Conservation (phyloP, 441 rosid genomes). For the Breynia disticha region DNA sequence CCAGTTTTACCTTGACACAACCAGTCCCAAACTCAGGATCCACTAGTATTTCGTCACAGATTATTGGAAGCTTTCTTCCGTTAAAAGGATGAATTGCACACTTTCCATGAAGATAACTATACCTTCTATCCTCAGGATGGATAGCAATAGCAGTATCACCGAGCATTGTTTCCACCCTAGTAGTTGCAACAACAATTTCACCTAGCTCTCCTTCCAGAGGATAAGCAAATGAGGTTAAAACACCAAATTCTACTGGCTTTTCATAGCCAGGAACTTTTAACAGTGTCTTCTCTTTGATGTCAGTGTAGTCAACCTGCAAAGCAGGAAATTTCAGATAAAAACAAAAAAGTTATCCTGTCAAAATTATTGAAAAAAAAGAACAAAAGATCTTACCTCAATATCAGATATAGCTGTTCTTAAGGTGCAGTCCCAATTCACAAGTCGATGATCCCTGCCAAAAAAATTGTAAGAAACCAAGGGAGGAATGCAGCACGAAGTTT, state of each 20-base stretch:
- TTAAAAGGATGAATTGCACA: conserved; percentile 84
- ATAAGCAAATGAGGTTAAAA: conserved; percentile 84
- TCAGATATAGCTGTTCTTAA: conserved; percentile 87
- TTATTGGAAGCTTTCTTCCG: conserved; percentile 75
- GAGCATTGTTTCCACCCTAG: conserved; percentile 96
- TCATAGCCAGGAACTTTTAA: conserved; percentile 75
- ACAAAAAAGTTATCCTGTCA: conserved; percentile 7
- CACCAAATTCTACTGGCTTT: conserved; percentile 80
- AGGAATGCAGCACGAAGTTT: too few species aligned
- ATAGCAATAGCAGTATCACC: conserved; percentile 95
- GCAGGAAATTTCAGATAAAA: conserved; percentile 18
- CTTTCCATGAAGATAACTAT: conserved; percentile 77
- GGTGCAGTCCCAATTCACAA: conserved; percentile 90
- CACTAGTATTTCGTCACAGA: conserved; percentile 77
- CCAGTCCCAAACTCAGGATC: conserved; percentile 96
- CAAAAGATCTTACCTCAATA: conserved; percentile 48
- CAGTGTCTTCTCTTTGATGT: conserved; percentile 57
- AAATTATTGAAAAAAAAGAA: conserved; percentile 5
- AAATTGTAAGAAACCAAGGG: conserved; percentile 10
- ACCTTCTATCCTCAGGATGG: conserved; percentile 82
- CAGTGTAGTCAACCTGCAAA: conserved; percentile 68
- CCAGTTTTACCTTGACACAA: conserved; percentile 73
- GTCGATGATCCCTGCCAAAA: conserved; percentile 59
- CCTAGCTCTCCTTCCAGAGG: conserved; percentile 73
- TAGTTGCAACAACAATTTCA: conserved; percentile 93